Base-by-base conservation (phyloP, 2,329 filamentous ascomycete species). In the Whalleya microplaca region DNA sequence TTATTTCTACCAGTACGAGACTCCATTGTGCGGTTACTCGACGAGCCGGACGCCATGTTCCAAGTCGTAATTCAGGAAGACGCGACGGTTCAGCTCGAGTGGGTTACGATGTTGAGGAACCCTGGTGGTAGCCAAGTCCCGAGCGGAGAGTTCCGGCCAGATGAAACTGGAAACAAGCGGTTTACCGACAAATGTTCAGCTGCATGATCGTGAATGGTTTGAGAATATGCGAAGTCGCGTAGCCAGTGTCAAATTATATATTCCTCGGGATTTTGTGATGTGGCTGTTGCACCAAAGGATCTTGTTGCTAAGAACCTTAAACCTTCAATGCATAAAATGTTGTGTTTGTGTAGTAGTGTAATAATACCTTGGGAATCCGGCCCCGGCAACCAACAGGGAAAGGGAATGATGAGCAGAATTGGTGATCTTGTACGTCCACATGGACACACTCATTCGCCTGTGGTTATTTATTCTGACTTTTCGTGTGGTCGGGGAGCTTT, bases 1-100 rank as follows among this genome's bases (percentile, higher is more conserved):
- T 93, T 93, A 71, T 80, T 87, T 72, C 91, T 84, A 68, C 90
- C 90, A 52, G 85, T 87, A 69, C 90, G 84, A 61, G 90, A 91
- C 79, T 92, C 82, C 85, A 88, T 88, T 50, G 84, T 77, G 66
- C 84, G 84, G 69, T 70, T 77, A 59, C 66, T 73, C 41, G 70
- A 66, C 19, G 67, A 69, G 54, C 58, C 50, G 56, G 66, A 69
- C 42, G 66, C 71, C 71, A 72, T 71, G 52, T 62, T 68, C 45
- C 56, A 56, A 47, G 48, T 51, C 43, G 58, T 54, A 48, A 63
- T 60, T 50, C 42, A 48, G 55, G 45, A 43, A 50, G 41, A 51
- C 54, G 49, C 37, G 48, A 48, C 53, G 57, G 53, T 21, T 10
- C 44, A 44, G 43, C 41, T 53, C 37, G 50, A 55, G 55, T 55